Percentiles rank a stretch among this genome's conserved stretches.
Evolutionary conservation across 2,329 filamentous ascomycete species (phyloP).

Genomic region (Pseudofabraea citricarpa): DNA sequence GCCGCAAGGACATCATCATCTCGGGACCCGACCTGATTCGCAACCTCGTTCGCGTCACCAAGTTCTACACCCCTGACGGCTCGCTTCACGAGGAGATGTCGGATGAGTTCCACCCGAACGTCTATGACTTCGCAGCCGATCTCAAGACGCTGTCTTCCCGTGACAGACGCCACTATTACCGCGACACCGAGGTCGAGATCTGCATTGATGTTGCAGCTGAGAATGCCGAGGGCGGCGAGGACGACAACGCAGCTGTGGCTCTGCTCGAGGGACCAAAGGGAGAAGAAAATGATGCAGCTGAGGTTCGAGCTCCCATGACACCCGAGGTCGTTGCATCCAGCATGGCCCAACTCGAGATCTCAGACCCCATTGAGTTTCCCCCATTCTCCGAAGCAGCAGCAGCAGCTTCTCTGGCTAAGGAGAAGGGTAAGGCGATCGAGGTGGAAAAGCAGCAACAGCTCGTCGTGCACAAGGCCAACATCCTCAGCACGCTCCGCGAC

Average conservation of each 20-base stretch:
- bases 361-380: too few relatives aligned
- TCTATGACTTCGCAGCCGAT: constrained; percentile 1
- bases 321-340: neutral
- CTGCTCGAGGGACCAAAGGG: constrained; percentile 12
- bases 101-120: neutral
- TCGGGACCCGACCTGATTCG: too few relatives aligned
- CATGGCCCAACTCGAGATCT: neutral
- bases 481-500: neutral
- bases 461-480: neutral
- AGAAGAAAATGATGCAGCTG: neutral
- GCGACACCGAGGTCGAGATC: constrained; percentile 2
- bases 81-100: too few relatives aligned
- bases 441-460: neutral
- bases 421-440: neutral
- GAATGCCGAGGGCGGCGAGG: neutral
- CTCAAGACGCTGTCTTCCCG: neutral
- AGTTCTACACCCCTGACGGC: too few relatives aligned
- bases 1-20: too few relatives aligned
- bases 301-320: neutral
- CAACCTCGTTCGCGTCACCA: too few relatives aligned
- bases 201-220: neutral
- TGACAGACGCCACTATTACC: neutral
- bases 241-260: constrained; percentile 22
- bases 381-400: neutral
- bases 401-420: too few relatives aligned